Percentiles rank a stretch among this genome's conserved stretches.
Evolutionary conservation across 768 basidiomycete genomes (phyloP).

Genomic region (Panaeolus cyanescens): DNA sequence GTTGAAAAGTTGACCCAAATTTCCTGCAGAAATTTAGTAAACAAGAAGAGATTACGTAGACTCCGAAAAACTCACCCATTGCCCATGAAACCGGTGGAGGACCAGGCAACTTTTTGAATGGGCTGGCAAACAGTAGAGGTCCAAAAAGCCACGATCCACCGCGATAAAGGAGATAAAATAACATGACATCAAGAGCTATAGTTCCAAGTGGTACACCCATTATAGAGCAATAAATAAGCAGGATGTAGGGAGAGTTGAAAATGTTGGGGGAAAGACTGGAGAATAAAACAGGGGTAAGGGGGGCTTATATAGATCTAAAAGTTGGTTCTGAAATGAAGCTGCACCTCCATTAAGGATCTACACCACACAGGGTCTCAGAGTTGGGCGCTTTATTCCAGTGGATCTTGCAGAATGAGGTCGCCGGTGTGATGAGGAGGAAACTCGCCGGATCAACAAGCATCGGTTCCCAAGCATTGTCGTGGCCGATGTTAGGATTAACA

Average conservation of each 20-base stretch:
- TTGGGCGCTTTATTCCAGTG: neutral
- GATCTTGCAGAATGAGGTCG: neutral
- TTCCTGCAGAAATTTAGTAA: conserved; percentile 26
- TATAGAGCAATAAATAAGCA: neutral
- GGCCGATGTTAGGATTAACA: neutral
- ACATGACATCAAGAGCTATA: neutral
- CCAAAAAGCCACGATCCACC: neutral
- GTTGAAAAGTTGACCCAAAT: conserved; percentile 44
- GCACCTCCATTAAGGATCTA: neutral
- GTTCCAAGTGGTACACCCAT: neutral
- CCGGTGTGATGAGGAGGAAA: neutral
- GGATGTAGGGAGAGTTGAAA: neutral
- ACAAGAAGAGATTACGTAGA: neutral
- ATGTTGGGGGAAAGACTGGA: neutral
- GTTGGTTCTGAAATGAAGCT: neutral
- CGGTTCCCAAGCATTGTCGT: neutral
- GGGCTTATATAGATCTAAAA: neutral
- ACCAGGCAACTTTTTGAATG: conserved; percentile 31
- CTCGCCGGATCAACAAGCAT: neutral
- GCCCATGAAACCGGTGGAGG: conserved; percentile 34
- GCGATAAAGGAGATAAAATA: neutral
- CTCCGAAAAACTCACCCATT: conserved; percentile 23
- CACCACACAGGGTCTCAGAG: neutral
- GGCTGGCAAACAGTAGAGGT: conserved; percentile 1
- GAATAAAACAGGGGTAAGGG: neutral